Percentiles rank a stretch among this genome's conserved stretches.
Evolutionary conservation across 2,329 filamentous ascomycete species (phyloP).

Genomic region (Colletotrichum sojae): DNA sequence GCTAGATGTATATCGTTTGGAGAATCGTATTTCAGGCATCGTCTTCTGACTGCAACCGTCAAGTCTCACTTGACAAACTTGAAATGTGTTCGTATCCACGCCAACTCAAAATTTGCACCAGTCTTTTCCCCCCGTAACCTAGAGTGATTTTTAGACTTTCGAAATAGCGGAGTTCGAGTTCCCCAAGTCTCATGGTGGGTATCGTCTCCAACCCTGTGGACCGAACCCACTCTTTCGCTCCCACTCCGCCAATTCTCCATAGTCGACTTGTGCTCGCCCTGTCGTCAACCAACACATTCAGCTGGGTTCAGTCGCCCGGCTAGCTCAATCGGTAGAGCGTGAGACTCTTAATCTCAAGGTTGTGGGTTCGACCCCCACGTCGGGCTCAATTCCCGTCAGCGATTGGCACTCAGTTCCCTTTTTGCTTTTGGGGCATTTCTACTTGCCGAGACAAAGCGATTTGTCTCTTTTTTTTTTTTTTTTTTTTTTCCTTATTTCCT

Average conservation of each 20-base stretch:
- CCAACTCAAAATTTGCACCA: no score
- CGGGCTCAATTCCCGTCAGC: conserved; percentile 37
- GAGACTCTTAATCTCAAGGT: conserved; percentile 77
- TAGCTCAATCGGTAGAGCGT: conserved; percentile 83
- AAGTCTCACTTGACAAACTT: no score
- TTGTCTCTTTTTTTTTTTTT: neutral
- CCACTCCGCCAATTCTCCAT: neutral
- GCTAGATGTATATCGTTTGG: no score
- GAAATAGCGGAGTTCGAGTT: no score
- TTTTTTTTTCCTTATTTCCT: no score
- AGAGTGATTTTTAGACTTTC: no score
- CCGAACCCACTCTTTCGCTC: neutral
- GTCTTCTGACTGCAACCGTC: no score
- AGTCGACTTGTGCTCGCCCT: rapidly evolving
- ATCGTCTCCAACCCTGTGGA: no score
- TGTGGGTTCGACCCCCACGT: conserved; percentile 64
- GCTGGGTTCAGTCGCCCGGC: conserved; percentile 57
- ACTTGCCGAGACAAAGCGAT: neutral
- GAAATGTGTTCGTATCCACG: no score
- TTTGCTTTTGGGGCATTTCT: neutral
- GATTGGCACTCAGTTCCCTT: conserved; percentile 6
- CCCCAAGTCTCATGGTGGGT: no score
- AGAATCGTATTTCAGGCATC: no score
- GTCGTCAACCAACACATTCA: neutral
- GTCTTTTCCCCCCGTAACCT: no score